A percentile compares a stretch with the other conserved stretches of the same genome.
phyloP scores from a whole-genome alignment of 164 flowering plant species.

The Kalanchoe fedtschenkoi region DNA sequence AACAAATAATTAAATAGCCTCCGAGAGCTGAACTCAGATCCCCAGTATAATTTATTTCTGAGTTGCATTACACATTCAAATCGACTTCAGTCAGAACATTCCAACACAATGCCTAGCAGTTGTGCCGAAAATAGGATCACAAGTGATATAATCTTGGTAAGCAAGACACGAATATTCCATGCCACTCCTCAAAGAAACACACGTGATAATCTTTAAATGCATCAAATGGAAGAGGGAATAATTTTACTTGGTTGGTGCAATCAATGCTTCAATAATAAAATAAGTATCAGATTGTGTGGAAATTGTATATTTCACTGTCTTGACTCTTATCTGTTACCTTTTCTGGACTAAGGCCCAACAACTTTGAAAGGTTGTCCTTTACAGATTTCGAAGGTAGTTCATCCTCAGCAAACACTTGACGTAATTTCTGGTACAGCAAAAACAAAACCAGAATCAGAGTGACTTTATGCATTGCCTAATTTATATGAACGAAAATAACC shows the following conservation, averaged over 20 bases:
- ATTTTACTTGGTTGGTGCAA: no score
- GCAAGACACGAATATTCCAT: no score
- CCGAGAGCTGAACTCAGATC: no score
- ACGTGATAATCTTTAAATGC: no score
- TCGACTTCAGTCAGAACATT: neutral
- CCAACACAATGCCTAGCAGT: no score
- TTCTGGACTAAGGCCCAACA: conserved; percentile 64
- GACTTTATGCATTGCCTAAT: neutral
- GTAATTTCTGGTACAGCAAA: conserved; percentile 56
- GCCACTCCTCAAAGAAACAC: no score
- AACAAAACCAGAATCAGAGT: conserved; percentile 5
- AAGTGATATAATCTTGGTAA: no score
- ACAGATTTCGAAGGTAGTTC: conserved; percentile 81
- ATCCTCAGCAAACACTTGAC: conserved; percentile 71
- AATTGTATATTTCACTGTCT: neutral
- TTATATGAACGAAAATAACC: neutral
- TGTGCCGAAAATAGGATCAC: no score
- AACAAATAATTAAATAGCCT: neutral
- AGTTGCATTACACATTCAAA: neutral
- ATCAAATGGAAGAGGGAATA: no score
- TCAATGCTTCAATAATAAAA: neutral
- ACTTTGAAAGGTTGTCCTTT: conserved; percentile 59
- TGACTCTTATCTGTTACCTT: conserved; percentile 41
- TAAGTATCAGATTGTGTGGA: neutral
- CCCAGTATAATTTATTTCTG: neutral